A percentile compares a stretch with the other conserved stretches of the same genome.
These are phyloP conservation scores for Ogataea pilisensis DNA, from an alignment of 805 yeast genomes.

Conservation along the genomic window DNA sequence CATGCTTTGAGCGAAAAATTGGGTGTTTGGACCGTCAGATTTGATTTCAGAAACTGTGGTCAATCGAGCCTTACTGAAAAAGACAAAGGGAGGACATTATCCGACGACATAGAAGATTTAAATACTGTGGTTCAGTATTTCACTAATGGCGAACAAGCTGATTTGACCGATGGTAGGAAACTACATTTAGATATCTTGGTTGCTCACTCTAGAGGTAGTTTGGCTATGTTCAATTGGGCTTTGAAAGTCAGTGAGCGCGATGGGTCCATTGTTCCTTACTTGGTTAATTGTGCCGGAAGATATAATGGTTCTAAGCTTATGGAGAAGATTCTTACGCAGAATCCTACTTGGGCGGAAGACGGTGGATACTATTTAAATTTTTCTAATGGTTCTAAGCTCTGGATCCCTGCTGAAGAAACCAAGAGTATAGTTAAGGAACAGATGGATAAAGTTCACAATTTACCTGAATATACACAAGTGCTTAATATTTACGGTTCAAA, in stretches of 20 bases:
- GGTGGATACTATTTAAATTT: slow-evolving; percentile 39
- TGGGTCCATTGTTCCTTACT: slow-evolving; percentile 44
- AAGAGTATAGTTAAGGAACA: slow-evolving; percentile 46
- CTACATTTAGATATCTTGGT: slow-evolving; percentile 54
- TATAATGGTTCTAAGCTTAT: slow-evolving; percentile 47
- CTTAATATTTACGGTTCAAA: slow-evolving; percentile 67
- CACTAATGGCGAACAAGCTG: slow-evolving; percentile 8
- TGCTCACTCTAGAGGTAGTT: slow-evolving; percentile 78
- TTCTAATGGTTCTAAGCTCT: slow-evolving; percentile 45
- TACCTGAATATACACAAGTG: slow-evolving; percentile 47
- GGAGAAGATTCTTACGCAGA: slow-evolving; percentile 32
- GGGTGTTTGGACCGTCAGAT: slow-evolving; percentile 58
- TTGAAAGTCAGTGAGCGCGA: slow-evolving; percentile 35
- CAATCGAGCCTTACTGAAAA: slow-evolving; percentile 50
- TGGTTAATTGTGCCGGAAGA: slow-evolving; percentile 74
- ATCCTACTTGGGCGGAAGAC: slow-evolving; percentile 37
- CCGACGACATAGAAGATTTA: slow-evolving; percentile 67
- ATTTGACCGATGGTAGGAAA: slow-evolving; percentile 30
- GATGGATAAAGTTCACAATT: slow-evolving; percentile 35
- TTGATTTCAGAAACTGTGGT: slow-evolving; percentile 87
- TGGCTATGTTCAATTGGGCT: slow-evolving; percentile 74
- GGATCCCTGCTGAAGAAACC: slow-evolving; percentile 49
- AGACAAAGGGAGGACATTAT: slow-evolving; percentile 53
- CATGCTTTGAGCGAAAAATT: slow-evolving; percentile 49
- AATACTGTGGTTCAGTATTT: slow-evolving; percentile 40